These are phyloP conservation scores for Pezicula radicicola DNA, from an alignment of 2,329 filamentous ascomycete genomes.

Conservation along the genomic window DNA sequence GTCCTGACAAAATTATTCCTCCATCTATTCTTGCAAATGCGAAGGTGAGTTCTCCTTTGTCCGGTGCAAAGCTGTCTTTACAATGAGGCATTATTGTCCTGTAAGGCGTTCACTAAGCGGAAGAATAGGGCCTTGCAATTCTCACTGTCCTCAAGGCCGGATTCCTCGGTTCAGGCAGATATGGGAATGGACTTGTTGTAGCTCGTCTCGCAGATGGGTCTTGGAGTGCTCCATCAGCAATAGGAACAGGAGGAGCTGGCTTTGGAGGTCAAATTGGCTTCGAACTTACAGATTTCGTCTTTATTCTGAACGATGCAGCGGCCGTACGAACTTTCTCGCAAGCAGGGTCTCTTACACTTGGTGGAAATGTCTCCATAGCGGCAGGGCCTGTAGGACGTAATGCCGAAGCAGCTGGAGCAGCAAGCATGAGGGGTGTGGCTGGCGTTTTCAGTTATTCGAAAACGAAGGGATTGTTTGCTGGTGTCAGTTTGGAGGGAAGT, in stretches of 20 bases:
- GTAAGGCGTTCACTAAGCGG: slow-evolving; percentile 6
- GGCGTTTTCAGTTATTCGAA: slow-evolving; percentile 97
- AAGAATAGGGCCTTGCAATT: slow-evolving; percentile 68
- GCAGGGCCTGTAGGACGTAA: slow-evolving; percentile 92
- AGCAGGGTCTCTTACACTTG: slow-evolving; percentile 84
- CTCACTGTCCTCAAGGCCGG: slow-evolving; percentile 85
- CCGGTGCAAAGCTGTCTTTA: neutral
- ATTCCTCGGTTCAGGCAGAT: slow-evolving; percentile 78
- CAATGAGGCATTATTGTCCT: neutral
- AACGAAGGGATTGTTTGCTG: slow-evolving; percentile 95
- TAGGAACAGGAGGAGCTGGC: slow-evolving; percentile 76
- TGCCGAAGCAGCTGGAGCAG: slow-evolving; percentile 91
- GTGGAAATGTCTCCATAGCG: slow-evolving; percentile 93
- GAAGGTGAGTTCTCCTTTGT: slow-evolving; percentile 57
- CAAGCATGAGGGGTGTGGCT: slow-evolving; percentile 82
- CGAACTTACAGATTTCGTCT: slow-evolving; percentile 92
- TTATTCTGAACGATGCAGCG: slow-evolving; percentile 88
- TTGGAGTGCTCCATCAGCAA: slow-evolving; percentile 81
- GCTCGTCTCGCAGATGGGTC: slow-evolving; percentile 72
- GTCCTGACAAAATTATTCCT: slow-evolving; percentile 96
- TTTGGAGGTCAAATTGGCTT: slow-evolving; percentile 86
- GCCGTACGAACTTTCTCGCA: slow-evolving; percentile 95
- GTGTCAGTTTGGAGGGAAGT: slow-evolving; percentile 89
- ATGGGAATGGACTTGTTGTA: slow-evolving; percentile 79
- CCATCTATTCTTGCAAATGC: slow-evolving; percentile 85